phyloP scores from a whole-genome alignment of 2,329 filamentous ascomycete species.

The Aspergillus pseudoviridinutans region DNA sequence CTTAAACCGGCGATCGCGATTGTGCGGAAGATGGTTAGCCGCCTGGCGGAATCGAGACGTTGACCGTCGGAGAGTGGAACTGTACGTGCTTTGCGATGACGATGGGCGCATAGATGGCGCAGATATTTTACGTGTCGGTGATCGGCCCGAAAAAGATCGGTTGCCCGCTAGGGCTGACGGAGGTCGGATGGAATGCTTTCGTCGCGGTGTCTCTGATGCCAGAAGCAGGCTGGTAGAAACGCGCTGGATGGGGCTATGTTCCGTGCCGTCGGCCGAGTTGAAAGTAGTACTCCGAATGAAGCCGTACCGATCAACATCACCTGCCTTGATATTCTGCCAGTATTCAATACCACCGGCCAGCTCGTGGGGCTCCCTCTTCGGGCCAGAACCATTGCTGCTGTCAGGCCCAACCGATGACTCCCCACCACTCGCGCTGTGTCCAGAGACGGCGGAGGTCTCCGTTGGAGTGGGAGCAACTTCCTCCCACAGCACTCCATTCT shows the following conservation, averaged over 20 bases:
- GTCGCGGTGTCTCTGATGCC: slow-evolving; percentile 53
- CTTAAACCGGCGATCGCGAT: slow-evolving; percentile 50
- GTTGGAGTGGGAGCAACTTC: slow-evolving; percentile 28
- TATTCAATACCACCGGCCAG: slow-evolving; percentile 62
- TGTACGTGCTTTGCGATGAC: slow-evolving; percentile 45
- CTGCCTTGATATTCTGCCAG: slow-evolving; percentile 58
- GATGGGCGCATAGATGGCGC: slow-evolving; percentile 43
- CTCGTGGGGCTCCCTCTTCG: slow-evolving; percentile 52
- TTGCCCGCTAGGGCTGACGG: slow-evolving; percentile 45
- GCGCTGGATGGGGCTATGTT: slow-evolving; percentile 49
- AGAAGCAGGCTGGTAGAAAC: slow-evolving; percentile 58
- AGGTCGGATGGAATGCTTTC: slow-evolving; percentile 50
- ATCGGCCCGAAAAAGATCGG: slow-evolving; percentile 42
- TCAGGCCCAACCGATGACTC: slow-evolving; percentile 26
- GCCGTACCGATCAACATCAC: slow-evolving; percentile 61
- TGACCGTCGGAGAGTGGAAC: slow-evolving; percentile 37
- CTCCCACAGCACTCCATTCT: slow-evolving; percentile 41
- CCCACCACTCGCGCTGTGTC: slow-evolving; percentile 23
- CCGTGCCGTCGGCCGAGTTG: slow-evolving; percentile 27
- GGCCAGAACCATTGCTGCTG: slow-evolving; percentile 27
- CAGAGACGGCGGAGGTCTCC: slow-evolving; percentile 24
- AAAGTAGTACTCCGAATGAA: slow-evolving; percentile 49
- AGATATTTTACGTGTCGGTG: slow-evolving; percentile 38
- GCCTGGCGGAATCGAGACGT: slow-evolving; percentile 49
- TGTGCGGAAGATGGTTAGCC: slow-evolving; percentile 51